A percentile compares a stretch with the other conserved stretches of the same genome.
Evolutionary conservation across 2,329 filamentous ascomycete species (phyloP).

Genomic region (Paracamarosporium sp.): DNA sequence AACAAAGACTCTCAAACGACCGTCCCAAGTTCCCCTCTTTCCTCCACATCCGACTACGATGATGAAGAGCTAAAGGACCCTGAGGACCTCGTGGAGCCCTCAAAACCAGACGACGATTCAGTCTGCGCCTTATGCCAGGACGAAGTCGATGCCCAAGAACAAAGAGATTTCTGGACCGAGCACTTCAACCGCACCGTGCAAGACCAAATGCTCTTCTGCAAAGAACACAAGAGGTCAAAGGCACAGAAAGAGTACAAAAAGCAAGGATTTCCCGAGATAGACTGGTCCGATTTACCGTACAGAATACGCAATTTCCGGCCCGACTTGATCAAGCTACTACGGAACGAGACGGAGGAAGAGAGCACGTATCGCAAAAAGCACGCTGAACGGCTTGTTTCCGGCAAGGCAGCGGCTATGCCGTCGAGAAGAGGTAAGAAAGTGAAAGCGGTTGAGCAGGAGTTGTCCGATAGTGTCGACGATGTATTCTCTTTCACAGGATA

Average conservation of each 20-base stretch:
- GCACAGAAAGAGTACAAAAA: conserved; percentile 53
- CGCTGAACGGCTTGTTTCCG: conserved; percentile 39
- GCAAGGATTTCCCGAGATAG: conserved; percentile 72
- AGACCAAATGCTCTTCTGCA: conserved; percentile 57
- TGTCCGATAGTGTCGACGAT: background rate
- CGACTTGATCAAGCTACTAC: conserved; percentile 66
- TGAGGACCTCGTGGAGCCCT: conserved; percentile 15
- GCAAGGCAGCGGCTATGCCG: conserved; percentile 32
- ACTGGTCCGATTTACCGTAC: conserved; percentile 68
- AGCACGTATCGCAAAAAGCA: conserved; percentile 69
- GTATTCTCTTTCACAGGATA: conserved; percentile 64
- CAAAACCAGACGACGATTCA: conserved; percentile 18
- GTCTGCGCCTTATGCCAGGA: conserved; percentile 72
- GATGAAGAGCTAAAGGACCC: conserved; percentile 10
- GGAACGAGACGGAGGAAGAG: conserved; percentile 50
- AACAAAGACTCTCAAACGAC: conserved; percentile 5
- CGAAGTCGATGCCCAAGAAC: conserved; percentile 55
- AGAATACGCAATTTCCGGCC: conserved; percentile 65
- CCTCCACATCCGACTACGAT: conserved; percentile 7
- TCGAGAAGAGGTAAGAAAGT: background rate
- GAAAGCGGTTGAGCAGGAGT: background rate
- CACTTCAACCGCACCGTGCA: conserved; percentile 49
- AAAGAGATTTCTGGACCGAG: conserved; percentile 30
- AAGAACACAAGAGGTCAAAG: conserved; percentile 38
- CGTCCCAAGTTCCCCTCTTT: conserved; percentile 13